Conservation (phyloP, 768 basidiomycete species). For the Lactifluus echinatus region DNA sequence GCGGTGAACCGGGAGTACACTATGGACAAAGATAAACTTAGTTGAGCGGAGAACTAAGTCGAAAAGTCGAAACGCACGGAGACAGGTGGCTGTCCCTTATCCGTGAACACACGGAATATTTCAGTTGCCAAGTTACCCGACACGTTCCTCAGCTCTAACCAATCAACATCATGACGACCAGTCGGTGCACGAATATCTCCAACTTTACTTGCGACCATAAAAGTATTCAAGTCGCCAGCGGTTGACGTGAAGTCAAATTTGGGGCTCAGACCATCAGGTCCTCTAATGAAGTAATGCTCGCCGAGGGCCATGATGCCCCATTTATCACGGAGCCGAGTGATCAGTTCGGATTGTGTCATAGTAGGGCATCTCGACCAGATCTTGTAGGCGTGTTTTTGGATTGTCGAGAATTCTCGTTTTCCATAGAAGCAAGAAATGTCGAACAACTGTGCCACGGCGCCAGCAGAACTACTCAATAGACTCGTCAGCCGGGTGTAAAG, state of each 20-base stretch:
- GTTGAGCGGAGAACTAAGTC: too few relatives aligned
- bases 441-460: constrained; percentile 14
- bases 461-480: not conserved
- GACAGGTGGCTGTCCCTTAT: constrained; percentile 7
- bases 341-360: not conserved
- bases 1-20: constrained; percentile 5
- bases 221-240: constrained; percentile 2
- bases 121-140: not conserved
- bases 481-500: not conserved
- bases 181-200: constrained; percentile 4
- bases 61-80: constrained; percentile 1
- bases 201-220: constrained; percentile 4
- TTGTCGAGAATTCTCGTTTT: not conserved
- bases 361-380: not conserved
- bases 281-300: constrained; percentile 11
- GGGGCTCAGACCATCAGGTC: not conserved
- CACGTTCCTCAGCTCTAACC: constrained; percentile 1
- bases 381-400: not conserved
- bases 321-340: not conserved
- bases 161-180: not conserved
- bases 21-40: not conserved
- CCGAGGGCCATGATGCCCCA: not conserved
- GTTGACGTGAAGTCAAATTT: constrained; percentile 12
- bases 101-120: constrained; percentile 14
- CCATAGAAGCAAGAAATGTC: constrained; percentile 8